phyloP scores from a whole-genome alignment of 2,329 filamentous ascomycete species.

The Fusarium sp. region DNA sequence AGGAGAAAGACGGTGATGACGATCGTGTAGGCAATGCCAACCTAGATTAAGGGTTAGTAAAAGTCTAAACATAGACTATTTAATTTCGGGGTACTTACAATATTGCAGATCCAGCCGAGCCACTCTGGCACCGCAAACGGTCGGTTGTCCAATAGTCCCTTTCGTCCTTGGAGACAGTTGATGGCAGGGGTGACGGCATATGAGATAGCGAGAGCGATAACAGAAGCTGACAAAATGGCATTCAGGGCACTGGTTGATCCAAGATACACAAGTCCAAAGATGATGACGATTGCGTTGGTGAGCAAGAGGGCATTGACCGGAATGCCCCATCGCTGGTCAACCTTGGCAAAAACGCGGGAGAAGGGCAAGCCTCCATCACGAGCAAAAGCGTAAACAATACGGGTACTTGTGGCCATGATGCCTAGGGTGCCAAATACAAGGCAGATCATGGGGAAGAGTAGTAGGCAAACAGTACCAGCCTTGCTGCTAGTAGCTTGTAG shows the following conservation, averaged over 20 bases:
- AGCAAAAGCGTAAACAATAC: not conserved
- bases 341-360: not conserved
- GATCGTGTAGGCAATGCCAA: not conserved
- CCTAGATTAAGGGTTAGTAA: not conserved
- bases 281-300: not conserved
- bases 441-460: not conserved
- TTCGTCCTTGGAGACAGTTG: not conserved
- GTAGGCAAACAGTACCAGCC: not conserved
- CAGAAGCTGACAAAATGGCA: not conserved
- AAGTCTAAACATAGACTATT: accelerated
- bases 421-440: not conserved
- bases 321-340: not conserved
- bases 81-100: not conserved
- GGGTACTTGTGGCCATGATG: not conserved
- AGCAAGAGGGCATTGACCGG: not conserved
- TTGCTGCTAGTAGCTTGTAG: not conserved
- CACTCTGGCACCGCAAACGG: not conserved
- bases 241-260: not conserved
- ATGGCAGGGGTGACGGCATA: not conserved
- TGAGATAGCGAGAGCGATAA: not conserved
- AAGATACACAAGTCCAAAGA: not conserved
- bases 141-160: not conserved
- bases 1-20: not conserved
- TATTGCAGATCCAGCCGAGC: not conserved
- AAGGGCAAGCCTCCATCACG: not conserved